Evolutionary conservation across 2,329 filamentous ascomycete species (phyloP).

Genomic region (Bertia moriformis): DNA sequence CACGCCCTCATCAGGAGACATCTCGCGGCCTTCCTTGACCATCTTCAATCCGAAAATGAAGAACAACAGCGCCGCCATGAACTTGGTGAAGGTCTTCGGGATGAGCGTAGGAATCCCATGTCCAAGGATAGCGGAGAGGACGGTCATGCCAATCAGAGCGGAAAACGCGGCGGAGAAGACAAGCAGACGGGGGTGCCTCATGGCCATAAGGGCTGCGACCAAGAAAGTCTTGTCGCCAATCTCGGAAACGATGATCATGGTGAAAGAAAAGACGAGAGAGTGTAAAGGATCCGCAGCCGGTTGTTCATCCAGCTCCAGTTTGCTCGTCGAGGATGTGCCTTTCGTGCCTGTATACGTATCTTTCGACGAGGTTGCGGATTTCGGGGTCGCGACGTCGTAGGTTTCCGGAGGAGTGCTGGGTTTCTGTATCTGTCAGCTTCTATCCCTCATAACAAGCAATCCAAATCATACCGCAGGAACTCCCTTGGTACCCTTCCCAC

Average conservation of each 20-base stretch:
- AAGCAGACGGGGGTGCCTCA: conserved; percentile 86
- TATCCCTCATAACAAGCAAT: too few species aligned
- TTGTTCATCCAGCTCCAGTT: conserved; percentile 23
- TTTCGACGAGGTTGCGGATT: conserved; percentile 51
- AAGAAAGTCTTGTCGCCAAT: conserved; percentile 98
- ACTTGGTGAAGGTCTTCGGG: conserved; percentile 78
- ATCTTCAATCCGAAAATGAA: conserved; percentile 77
- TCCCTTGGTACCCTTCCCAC: conserved; percentile 25
- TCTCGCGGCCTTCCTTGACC: conserved; percentile 72
- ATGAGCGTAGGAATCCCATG: conserved; percentile 84
- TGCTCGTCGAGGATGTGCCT: conserved; percentile 16
- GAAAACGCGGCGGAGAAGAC: conserved; percentile 93
- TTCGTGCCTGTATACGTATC: conserved; percentile 36
- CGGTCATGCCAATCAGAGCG: conserved; percentile 83
- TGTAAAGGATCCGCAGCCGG: conserved; percentile 62
- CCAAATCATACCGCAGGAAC: conserved; percentile 38
- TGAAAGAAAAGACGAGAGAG: conserved; percentile 80
- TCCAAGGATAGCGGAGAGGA: conserved; percentile 80
- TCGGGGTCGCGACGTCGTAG: conserved; percentile 47
- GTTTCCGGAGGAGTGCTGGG: conserved; percentile 67
- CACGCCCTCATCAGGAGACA: conserved; percentile 84
- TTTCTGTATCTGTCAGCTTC: conserved; percentile 61
- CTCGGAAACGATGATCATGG: conserved; percentile 95
- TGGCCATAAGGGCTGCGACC: conserved; percentile 93
- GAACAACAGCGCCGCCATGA: conserved; percentile 73